These are phyloP conservation scores for Boletus speciosus DNA, from an alignment of 768 basidiomycete species.

Conservation along the genomic window DNA sequence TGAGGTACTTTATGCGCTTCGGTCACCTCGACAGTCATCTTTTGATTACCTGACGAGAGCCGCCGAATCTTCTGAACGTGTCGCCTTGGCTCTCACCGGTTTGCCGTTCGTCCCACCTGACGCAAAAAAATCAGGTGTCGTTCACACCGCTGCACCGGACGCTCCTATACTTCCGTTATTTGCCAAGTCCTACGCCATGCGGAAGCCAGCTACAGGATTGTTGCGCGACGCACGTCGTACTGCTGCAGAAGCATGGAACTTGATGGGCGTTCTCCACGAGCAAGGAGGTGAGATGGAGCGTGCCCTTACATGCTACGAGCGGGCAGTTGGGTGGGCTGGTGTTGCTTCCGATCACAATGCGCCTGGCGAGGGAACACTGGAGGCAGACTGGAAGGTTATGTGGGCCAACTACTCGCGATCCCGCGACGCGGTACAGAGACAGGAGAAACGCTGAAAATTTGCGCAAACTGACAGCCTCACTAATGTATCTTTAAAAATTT, in stretches of 20 bases:
- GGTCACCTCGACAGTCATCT: conserved; percentile 41
- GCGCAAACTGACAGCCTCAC: background rate
- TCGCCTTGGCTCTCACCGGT: conserved; percentile 52
- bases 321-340: conserved; percentile 69
- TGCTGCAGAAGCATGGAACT: conserved; percentile 72
- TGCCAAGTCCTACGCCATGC: conserved; percentile 47
- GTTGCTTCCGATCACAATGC: conserved; percentile 35
- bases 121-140: conserved; percentile 32
- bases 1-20: conserved; percentile 59
- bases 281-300: conserved; percentile 29
- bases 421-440: conserved; percentile 27
- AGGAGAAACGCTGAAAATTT: conserved; percentile 1
- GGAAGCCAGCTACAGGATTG: conserved; percentile 50
- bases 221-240: conserved; percentile 68
- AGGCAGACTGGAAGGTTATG: conserved; percentile 58
- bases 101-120: conserved; percentile 35
- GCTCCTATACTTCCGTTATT: conserved; percentile 43
- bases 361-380: conserved; percentile 51
- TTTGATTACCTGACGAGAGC: conserved; percentile 58
- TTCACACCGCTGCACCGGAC: conserved; percentile 38
- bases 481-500: background rate
- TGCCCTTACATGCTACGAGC: conserved; percentile 63
- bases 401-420: conserved; percentile 59
- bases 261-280: conserved; percentile 67
- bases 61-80: conserved; percentile 64